A percentile compares a stretch with the other conserved stretches of the same genome.
These are phyloP conservation scores for Eucalyptus pumila DNA, from an alignment of 345 rosid genomes.

Conservation along the genomic window DNA sequence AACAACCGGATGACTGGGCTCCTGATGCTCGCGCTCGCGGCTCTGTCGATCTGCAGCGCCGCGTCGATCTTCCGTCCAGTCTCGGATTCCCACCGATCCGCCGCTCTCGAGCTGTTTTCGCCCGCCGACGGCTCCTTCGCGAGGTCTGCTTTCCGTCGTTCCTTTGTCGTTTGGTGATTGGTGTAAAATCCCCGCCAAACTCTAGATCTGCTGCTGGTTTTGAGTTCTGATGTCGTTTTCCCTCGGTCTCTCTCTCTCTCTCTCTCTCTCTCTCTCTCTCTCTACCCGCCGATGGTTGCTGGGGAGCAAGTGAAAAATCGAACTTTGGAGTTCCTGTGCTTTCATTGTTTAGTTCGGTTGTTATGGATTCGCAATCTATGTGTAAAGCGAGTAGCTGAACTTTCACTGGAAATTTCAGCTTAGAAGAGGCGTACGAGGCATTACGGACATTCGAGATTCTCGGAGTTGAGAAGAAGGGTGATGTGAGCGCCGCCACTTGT, in stretches of 20 bases:
- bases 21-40: slow-evolving; percentile 14
- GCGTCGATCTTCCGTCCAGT: slow-evolving; percentile 64
- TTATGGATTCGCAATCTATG: not conserved
- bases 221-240: not conserved
- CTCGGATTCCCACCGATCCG: slow-evolving; percentile 85
- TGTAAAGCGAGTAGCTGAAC: not conserved
- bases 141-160: slow-evolving; percentile 25
- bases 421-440: slow-evolving; percentile 75
- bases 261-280: not conserved
- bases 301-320: not conserved
- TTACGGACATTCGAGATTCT: slow-evolving; percentile 71
- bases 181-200: not conserved
- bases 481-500: slow-evolving; percentile 37
- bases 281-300: not conserved
- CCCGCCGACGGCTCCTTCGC: slow-evolving; percentile 49
- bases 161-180: not conserved
- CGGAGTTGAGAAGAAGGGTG: slow-evolving; percentile 44
- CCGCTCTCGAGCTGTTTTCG: slow-evolving; percentile 64
- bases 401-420: slow-evolving; percentile 14
- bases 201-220: not conserved
- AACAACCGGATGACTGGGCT: slow-evolving; percentile 8
- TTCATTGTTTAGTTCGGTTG: not conserved
- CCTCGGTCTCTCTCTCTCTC: not conserved
- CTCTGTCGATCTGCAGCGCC: slow-evolving; percentile 39
- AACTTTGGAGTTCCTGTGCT: not conserved